Percentiles rank a stretch among this genome's conserved stretches.
Conservation (phyloP, 2,329 filamentous ascomycete species). For the Botrytis fabae region DNA sequence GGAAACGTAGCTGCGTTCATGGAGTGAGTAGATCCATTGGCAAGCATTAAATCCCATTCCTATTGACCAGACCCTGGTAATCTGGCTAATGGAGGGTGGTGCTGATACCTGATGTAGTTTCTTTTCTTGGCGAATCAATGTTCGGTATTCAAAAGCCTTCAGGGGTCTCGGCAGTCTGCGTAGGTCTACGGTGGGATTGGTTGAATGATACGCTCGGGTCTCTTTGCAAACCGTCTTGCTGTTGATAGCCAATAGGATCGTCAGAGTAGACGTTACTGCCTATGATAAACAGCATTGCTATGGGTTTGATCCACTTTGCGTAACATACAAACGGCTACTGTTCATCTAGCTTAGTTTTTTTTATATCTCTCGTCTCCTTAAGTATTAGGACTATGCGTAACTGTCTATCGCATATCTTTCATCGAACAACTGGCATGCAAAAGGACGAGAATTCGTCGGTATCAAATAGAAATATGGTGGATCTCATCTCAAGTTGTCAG, state of each 20-base stretch:
- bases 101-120: too few relatives aligned
- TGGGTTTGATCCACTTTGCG: neutral
- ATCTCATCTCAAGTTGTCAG: neutral
- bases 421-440: neutral
- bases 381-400: accelerated
- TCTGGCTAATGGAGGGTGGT: too few relatives aligned
- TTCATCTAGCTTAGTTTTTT: neutral
- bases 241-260: neutral
- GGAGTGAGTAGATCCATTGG: neutral
- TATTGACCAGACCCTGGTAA: too few relatives aligned
- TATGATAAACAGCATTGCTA: neutral
- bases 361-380: neutral
- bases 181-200: neutral
- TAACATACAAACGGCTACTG: neutral
- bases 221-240: neutral
- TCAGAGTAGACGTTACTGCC: neutral
- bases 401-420: neutral
- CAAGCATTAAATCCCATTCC: too few relatives aligned
- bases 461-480: neutral
- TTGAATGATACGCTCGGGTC: neutral
- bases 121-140: too few relatives aligned
- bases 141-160: neutral
- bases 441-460: too few relatives aligned
- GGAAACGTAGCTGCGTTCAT: neutral
- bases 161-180: neutral